These are phyloP conservation scores for Tylopilus subfusipes DNA, from an alignment of 768 basidiomycete species.

Conservation along the genomic window DNA sequence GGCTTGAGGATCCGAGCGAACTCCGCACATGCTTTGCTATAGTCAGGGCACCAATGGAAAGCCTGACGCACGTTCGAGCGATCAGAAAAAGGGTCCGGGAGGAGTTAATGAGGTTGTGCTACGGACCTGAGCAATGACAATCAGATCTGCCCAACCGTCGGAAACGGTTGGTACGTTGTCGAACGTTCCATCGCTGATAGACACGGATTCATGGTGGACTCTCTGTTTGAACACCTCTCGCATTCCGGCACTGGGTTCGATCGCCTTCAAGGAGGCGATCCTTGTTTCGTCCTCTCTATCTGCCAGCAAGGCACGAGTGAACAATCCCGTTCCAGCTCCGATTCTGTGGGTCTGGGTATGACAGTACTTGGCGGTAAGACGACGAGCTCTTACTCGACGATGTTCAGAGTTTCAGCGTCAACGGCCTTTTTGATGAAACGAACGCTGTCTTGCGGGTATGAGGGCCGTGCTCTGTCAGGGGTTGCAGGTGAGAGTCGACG, in stretches of 20 bases:
- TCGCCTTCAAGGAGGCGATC: constrained; percentile 55
- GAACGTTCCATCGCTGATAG: constrained; percentile 65
- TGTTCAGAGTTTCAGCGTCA: constrained; percentile 41
- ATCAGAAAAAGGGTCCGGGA: neutral
- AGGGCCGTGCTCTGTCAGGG: constrained; percentile 66
- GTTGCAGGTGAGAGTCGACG: no score
- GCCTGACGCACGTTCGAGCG: constrained; percentile 49
- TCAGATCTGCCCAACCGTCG: constrained; percentile 72
- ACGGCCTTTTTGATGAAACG: constrained; percentile 54
- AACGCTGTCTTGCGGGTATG: constrained; percentile 68
- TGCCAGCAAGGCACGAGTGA: constrained; percentile 75
- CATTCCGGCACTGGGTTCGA: constrained; percentile 91
- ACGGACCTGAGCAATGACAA: constrained; percentile 70
- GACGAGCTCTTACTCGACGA: constrained; percentile 55
- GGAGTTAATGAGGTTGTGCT: neutral
- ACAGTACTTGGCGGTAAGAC: neutral
- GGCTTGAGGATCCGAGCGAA: constrained; percentile 81
- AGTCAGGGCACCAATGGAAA: constrained; percentile 91
- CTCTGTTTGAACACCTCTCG: constrained; percentile 61
- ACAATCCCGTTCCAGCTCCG: constrained; percentile 85
- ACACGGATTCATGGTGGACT: constrained; percentile 50
- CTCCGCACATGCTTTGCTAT: constrained; percentile 65
- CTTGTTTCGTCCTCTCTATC: constrained; percentile 51
- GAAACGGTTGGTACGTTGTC: constrained; percentile 51
- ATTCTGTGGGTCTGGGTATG: no score